Percentiles rank a stretch among this genome's conserved stretches.
phyloP scores from a whole-genome alignment of 2,329 filamentous ascomycete genomes.

The Neocucurbitaria cava region DNA sequence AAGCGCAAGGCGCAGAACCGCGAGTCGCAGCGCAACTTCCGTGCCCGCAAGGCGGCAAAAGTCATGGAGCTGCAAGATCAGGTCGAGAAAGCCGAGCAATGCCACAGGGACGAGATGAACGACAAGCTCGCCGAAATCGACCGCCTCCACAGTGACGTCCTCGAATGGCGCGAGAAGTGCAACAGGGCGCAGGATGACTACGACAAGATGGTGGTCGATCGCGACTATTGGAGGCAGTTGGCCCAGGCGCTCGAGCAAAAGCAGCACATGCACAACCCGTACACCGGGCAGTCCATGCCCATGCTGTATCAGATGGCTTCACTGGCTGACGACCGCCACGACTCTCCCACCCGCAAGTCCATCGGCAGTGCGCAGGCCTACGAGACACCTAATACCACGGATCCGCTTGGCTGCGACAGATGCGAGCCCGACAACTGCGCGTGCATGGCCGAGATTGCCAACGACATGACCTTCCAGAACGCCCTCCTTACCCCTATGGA shows the following conservation, averaged over 20 bases:
- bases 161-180: too few relatives aligned
- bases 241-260: constrained; percentile 9
- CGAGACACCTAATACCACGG: constrained; percentile 22
- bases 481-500: constrained; percentile 17
- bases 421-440: constrained; percentile 42
- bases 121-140: constrained; percentile 21
- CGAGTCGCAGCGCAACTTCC: constrained; percentile 87
- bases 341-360: constrained; percentile 19
- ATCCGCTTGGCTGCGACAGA: constrained; percentile 31
- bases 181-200: too few relatives aligned
- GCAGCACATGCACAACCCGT: constrained; percentile 4
- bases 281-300: constrained; percentile 6
- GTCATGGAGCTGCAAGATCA: constrained; percentile 69
- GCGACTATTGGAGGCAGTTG: constrained; percentile 20
- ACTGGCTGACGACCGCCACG: background rate
- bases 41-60: constrained; percentile 83
- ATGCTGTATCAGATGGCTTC: background rate
- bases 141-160: constrained; percentile 1
- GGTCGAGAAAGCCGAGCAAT: constrained; percentile 41
- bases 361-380: constrained; percentile 20
- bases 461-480: constrained; percentile 24
- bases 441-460: constrained; percentile 40
- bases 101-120: constrained; percentile 20
- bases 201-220: too few relatives aligned
- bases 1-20: constrained; percentile 96